Evolutionary conservation across 2,329 filamentous ascomycete species (phyloP).

Genomic region (Scytalidium sp.): DNA sequence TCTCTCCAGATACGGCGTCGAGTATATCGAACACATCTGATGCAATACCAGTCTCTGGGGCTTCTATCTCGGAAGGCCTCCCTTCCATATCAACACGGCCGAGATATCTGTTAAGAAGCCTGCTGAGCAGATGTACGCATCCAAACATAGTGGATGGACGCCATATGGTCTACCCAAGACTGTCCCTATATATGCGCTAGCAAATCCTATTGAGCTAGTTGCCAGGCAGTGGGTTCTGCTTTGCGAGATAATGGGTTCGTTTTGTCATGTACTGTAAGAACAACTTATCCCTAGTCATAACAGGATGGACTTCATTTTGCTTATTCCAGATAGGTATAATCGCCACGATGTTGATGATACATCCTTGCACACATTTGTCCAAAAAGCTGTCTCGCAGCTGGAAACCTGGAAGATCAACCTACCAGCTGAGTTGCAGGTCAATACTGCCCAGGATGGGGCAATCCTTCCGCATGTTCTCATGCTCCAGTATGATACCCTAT

Average conservation of each 20-base stretch:
- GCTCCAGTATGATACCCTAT: neutral
- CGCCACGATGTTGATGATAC: slow-evolving; percentile 25
- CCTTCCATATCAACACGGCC: slow-evolving; percentile 35
- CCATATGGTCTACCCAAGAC: slow-evolving; percentile 21
- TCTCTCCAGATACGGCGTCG: neutral
- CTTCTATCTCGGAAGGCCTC: slow-evolving; percentile 38
- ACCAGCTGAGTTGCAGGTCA: neutral
- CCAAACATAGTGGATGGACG: slow-evolving; percentile 25
- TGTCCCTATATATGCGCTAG: neutral
- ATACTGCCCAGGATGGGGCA: neutral
- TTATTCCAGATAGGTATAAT: slow-evolving; percentile 9
- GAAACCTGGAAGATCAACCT: neutral
- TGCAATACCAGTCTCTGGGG: slow-evolving; percentile 33
- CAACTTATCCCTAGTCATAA: too few relatives aligned
- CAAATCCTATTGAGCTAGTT: neutral
- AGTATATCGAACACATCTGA: neutral
- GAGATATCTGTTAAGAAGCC: slow-evolving; percentile 38
- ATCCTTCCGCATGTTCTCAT: neutral
- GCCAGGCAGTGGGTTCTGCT: neutral
- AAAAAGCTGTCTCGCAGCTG: neutral
- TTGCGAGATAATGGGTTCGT: neutral
- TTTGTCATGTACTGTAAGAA: neutral
- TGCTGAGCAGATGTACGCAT: slow-evolving; percentile 14
- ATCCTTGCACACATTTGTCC: neutral
- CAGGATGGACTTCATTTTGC: neutral